Evolutionary conservation across 1,284 basidiomycete species (phyloP), one percentile per base, ranked within the genome.

Genomic region (Irpex sp.): DNA sequence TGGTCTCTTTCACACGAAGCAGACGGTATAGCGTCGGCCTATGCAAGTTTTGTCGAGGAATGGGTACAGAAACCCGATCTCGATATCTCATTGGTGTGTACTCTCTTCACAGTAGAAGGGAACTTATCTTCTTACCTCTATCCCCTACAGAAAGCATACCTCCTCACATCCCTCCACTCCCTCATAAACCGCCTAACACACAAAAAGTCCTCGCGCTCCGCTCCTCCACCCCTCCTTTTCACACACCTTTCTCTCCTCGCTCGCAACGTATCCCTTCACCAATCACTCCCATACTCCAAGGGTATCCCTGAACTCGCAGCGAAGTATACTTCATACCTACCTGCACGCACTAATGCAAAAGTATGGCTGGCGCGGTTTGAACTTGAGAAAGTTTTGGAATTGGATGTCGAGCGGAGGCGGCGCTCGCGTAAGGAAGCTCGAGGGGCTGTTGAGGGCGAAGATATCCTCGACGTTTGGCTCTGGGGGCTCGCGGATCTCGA

Each of bases 351-450:
- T 26, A 73, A 76, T 58, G 72, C 78, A 26, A 63, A 65, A 36
- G 76, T 88, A 17, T 88, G 87, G 86, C 70, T 87, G 17, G 79
- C 80, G 19, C 76, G 84, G 21, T 76, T 88, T 7, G 77, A 76
- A 26, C 79, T 77, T 4, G 83, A 86, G 69, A 69, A 71, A 46
- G 66, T 65, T 17, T 75, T 77, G 58, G 69, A 65, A 1, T 58
- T 62, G 0, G 67, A 68, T 19, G 64, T 68, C 15, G 72, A 65
- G 17, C 73, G 76, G 57, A 68, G 72, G 39, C 59, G 69, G 17
- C 67, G 68, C 33, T 74, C 73, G 17, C 84, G 81, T 82, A 68
- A 66, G 46, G 77, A 79, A 64, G 83, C 83, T 19, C 74, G 82
- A 57, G 67, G 67, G 6, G 68, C 66, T 3, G 79, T 81, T 47